phyloP scores from a whole-genome alignment of 257 asterid genomes.

The Solanum rostratum region DNA sequence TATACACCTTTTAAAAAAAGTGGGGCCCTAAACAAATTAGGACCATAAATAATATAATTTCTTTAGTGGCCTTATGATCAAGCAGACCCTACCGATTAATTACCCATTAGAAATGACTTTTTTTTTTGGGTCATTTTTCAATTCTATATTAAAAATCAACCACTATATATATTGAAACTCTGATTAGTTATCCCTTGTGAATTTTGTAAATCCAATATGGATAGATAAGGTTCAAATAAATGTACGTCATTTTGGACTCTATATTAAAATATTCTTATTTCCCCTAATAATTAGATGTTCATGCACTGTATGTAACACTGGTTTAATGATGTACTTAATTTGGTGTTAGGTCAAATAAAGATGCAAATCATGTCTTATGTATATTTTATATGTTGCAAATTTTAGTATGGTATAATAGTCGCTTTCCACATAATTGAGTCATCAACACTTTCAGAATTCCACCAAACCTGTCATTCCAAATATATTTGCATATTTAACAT shows the following conservation, averaged over 20 bases:
- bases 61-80: no score
- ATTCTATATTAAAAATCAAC: background rate
- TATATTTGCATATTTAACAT: background rate
- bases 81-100: no score
- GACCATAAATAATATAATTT: no score
- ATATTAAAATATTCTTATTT: background rate
- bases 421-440: background rate
- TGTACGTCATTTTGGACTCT: background rate
- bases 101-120: no score
- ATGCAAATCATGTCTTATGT: background rate
- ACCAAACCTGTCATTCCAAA: background rate
- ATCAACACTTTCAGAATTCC: background rate
- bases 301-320: background rate
- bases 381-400: background rate
- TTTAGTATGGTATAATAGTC: background rate
- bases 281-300: background rate
- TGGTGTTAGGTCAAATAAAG: background rate
- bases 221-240: background rate
- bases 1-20: no score
- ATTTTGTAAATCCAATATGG: background rate
- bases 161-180: background rate
- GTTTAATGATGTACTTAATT: background rate
- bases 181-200: background rate
- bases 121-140: background rate
- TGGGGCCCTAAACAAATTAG: no score